Evolutionary conservation across 257 asterid species (phyloP), one percentile per base, ranked within the genome.

Genomic region (Solanum peruvianum): DNA sequence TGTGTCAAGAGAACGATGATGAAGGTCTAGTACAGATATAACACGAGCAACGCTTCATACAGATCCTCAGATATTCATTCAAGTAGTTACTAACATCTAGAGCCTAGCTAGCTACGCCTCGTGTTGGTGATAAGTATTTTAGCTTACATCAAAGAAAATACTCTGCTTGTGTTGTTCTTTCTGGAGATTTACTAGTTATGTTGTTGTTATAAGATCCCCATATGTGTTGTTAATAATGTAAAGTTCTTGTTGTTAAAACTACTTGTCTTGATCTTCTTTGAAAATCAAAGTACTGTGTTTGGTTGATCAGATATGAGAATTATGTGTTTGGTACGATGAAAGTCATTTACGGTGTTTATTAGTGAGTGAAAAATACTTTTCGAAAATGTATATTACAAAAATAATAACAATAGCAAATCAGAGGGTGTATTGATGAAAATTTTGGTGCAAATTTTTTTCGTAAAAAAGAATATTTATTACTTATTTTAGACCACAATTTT

Each of bases 81-180:
- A 82, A 31, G 87, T 87, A 14, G 67, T 77, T 20, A n/a, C 89
- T 18, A 90, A 88, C n/a, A 31, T 31, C 18, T 89, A 91, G n/a
- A 88, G 88, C 86, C 76, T 91, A 45, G 62, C 76, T 91, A 45
- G 62, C 87, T n/a, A 58, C 85, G 41, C 88, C 88, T 76, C n/a
- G 83, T 84, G 31, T 78, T 27, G 88, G 80, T 44, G 29, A 44
- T 10, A 11, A 62, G 62, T 76, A 11, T 13, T 42, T 75, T 76
- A 42, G 37, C 23, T 13, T 41, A 75, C 35, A 75, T 3, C 82
- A 75, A 9, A 23, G n/a, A 42, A n/a, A 76, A 13, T 13, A 77
- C 29, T 8, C 4, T 77, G 64, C 16, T 77, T 42, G 15, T 77
- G 11, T 60, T 45, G 1, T 44, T 78, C 35, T 45, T 45, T 78